These are phyloP conservation scores for Lactuca saligna DNA, from an alignment of 129 eudicot species.

Conservation along the genomic window DNA sequence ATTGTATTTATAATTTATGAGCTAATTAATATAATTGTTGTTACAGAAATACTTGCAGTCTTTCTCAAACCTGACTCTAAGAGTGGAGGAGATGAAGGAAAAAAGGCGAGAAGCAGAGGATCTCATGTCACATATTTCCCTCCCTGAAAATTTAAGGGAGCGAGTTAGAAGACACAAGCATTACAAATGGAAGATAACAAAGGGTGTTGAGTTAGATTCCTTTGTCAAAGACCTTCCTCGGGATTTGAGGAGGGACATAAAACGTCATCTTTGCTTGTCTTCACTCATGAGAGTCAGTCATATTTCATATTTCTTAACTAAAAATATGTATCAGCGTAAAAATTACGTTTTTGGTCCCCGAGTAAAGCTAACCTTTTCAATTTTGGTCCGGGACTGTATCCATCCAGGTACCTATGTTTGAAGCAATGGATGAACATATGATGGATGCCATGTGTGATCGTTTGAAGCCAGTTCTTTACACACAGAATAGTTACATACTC, in stretches of 20 bases:
- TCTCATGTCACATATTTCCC: constrained; percentile 76
- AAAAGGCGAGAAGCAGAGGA: constrained; percentile 69
- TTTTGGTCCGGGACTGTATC: no score
- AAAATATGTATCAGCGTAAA: no score
- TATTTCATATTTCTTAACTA: not conserved
- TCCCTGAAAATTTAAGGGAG: constrained; percentile 52
- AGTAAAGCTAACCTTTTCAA: no score
- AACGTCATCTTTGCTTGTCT: constrained; percentile 70
- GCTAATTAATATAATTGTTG: constrained; percentile 14
- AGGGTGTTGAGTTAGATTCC: constrained; percentile 76
- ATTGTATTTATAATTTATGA: not conserved
- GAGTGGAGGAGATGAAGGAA: constrained; percentile 74
- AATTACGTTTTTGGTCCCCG: no score
- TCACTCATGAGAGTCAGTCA: constrained; percentile 59
- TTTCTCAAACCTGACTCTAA: constrained; percentile 42
- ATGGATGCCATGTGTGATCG: constrained; percentile 68
- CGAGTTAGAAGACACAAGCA: constrained; percentile 59
- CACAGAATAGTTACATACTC: constrained; percentile 44
- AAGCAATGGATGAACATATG: constrained; percentile 55
- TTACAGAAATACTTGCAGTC: constrained; percentile 80
- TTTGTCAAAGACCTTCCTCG: constrained; percentile 63
- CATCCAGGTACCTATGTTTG: constrained; percentile 70
- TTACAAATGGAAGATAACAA: constrained; percentile 65
- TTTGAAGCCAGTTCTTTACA: constrained; percentile 57
- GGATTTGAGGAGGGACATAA: constrained; percentile 68